Base-by-base conservation (phyloP, 257 asterid genomes). In the Penstemon davidsonii region DNA sequence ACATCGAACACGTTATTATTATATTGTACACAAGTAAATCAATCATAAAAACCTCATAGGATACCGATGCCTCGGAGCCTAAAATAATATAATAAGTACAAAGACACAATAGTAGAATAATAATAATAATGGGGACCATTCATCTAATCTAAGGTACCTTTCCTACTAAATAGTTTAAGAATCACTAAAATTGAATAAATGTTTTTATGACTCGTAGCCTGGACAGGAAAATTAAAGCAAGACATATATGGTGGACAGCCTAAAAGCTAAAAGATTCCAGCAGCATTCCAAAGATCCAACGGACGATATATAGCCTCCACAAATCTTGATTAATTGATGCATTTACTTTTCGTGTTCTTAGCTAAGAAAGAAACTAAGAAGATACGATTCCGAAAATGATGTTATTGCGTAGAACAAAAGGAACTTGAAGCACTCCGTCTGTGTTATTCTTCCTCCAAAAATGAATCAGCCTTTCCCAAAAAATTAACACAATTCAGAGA, bases 221-320 rank as follows among this genome's bases (percentile, higher is more conserved):
- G 58, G 63, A 77, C 75, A 72, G 60, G 70, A 72, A 62, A 60
- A 4, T 62, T 8, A 75, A 58, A 79, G 73, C 33, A 25, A 25
- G 33, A 25, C 33, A 25, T 25, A 25, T 25, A 25, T 25, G 33
- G 33, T 25, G 33, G 33, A 2, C 33, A 25, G 33, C 33, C 33
- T 25, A 25, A 25, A 25, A 25, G 33, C 33, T 1, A 25, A 25
- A 25, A 25, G 33, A 25, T 25, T 25, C 33, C 33, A 25, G 33
- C 33, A 25, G 33, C 33, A 25, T 25, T 25, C 33, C 33, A 25
- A 25, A 25, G 33, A 25, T 25, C 2, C 33, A 25, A 25, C 0
- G 33, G 33, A 25, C 33, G 33, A 25, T 1, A 25, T 25, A 25
- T 25, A 25, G 33, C 33, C 33, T 25, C 33, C 33, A 25, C 1